A percentile compares a stretch with the other conserved stretches of the same genome.
Conservation (phyloP, 345 rosid genomes). For the Eutrema yunnanense region DNA sequence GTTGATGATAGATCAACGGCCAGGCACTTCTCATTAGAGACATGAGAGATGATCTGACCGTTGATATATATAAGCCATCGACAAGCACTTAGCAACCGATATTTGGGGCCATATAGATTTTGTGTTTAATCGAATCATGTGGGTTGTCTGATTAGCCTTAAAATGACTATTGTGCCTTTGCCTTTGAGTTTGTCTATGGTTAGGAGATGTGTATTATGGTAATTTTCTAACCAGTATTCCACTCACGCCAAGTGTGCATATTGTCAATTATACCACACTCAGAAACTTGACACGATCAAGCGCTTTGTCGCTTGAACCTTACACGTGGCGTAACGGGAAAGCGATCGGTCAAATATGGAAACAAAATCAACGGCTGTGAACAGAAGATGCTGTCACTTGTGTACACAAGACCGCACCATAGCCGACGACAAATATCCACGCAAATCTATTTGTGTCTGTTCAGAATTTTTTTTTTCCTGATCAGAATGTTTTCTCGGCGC, state of each 20-base stretch:
- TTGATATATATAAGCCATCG: conserved; percentile 9
- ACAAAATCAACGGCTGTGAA: conserved; percentile 1
- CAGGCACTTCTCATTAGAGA: conserved; percentile 14
- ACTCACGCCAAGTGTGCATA: conserved; percentile 2
- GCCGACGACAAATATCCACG: not conserved
- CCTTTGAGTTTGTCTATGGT: not conserved
- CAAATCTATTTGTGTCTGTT: not conserved
- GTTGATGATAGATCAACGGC: conserved; percentile 20
- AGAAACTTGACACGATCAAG: conserved; percentile 5
- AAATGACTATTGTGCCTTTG: not conserved
- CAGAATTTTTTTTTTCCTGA: not conserved
- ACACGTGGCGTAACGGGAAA: not conserved
- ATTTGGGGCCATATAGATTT: conserved; percentile 24
- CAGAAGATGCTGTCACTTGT: not conserved
- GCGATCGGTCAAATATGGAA: not conserved
- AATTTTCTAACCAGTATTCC: not conserved
- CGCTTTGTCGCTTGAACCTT: not conserved
- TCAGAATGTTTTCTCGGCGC: too few relatives aligned
- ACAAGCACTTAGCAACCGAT: conserved; percentile 16
- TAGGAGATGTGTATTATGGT: not conserved
- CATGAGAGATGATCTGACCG: not conserved
- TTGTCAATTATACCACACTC: conserved; percentile 8
- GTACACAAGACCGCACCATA: conserved; percentile 7
- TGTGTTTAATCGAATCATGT: conserved; percentile 26
- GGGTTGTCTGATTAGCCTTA: conserved; percentile 9